Percentiles rank a stretch among this genome's conserved stretches.
Conservation (phyloP, 2,329 filamentous ascomycete genomes). For the Pseudocercospora fuligena region DNA sequence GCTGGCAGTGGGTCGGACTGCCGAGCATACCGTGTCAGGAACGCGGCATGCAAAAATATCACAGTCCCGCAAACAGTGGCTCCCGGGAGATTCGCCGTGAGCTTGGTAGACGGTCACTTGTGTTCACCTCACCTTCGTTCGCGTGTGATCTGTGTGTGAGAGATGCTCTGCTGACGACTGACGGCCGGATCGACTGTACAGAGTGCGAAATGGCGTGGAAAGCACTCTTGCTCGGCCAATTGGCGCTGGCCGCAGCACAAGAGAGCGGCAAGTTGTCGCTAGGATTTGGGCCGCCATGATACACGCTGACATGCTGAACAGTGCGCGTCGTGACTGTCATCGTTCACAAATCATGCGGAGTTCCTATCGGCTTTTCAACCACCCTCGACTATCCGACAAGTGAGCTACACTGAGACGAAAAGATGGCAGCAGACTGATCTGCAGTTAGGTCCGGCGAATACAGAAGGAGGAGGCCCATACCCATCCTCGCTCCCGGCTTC, state of each 20-base stretch:
- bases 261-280: slow-evolving; percentile 3
- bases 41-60: background rate
- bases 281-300: background rate
- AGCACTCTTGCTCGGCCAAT: slow-evolving; percentile 15
- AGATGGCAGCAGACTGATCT: background rate
- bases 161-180: background rate
- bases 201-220: slow-evolving; percentile 16
- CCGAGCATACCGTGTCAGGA: background rate
- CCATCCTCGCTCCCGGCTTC: background rate
- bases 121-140: background rate
- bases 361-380: slow-evolving; percentile 20
- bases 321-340: slow-evolving; percentile 26
- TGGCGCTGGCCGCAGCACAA: slow-evolving; percentile 13
- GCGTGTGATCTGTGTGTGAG: background rate
- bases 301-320: slow-evolving; percentile 11
- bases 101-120: background rate
- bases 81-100: background rate
- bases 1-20: background rate
- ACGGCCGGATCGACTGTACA: background rate
- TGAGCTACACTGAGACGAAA: background rate
- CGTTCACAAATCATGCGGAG: slow-evolving; percentile 20
- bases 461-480: background rate
- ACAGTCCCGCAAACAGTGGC: background rate
- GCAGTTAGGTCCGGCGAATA: background rate
- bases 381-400: slow-evolving; percentile 18